Evolutionary conservation across 192 early-diverging fungal species (phyloP).

Genomic region (Backusella sp.): DNA sequence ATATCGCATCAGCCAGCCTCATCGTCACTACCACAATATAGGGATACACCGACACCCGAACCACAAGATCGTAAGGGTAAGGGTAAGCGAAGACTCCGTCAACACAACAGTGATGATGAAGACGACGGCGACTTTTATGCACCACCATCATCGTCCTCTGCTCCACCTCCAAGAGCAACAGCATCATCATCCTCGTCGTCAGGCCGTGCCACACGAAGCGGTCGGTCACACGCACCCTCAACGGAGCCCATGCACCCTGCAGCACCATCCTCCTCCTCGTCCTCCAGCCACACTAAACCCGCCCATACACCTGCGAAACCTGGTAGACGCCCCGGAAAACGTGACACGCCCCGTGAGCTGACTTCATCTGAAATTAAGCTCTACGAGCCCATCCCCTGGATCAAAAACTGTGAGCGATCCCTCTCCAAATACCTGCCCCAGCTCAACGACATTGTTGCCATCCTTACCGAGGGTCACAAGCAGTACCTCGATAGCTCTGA

Average conservation of each 20-base stretch:
- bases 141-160: not conserved
- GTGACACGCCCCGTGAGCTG: constrained; percentile 3
- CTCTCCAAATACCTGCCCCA: constrained; percentile 63
- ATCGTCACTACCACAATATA: not conserved
- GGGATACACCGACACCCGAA: not conserved
- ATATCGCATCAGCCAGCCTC: not conserved
- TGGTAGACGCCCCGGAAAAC: not conserved
- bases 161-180: not conserved
- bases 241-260: not conserved
- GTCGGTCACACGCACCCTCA: not conserved
- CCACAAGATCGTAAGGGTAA: constrained; percentile 22
- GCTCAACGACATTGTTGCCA: constrained; percentile 56
- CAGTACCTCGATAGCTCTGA: constrained; percentile 52
- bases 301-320: not conserved
- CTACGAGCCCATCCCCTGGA: constrained; percentile 51
- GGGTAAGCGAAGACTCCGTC: constrained; percentile 21
- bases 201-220: not conserved
- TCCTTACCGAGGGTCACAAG: constrained; percentile 56
- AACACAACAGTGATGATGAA: constrained; percentile 15
- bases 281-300: not conserved
- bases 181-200: not conserved
- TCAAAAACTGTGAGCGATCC: constrained; percentile 38
- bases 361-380: constrained; percentile 14
- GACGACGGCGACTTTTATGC: not conserved
- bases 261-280: not conserved